phyloP scores from a whole-genome alignment of 2,329 filamentous ascomycete genomes.

The Dothideomycetidae sp. region DNA sequence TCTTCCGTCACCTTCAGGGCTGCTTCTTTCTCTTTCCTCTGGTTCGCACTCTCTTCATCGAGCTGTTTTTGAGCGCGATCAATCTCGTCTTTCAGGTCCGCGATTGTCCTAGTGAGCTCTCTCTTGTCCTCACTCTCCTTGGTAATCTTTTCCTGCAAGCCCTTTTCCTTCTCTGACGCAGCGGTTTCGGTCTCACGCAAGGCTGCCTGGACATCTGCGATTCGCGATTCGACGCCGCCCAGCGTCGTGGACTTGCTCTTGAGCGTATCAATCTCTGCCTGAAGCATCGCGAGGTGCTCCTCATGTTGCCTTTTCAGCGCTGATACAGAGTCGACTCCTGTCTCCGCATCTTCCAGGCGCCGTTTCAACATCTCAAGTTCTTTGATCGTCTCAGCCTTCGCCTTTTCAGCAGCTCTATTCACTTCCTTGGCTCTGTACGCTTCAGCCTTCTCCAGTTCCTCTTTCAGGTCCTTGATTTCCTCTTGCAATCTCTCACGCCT shows the following conservation, averaged over 20 bases:
- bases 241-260: conserved; percentile 16
- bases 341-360: neutral
- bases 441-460: conserved; percentile 7
- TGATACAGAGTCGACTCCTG: neutral
- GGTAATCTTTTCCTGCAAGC: conserved; percentile 18
- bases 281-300: conserved; percentile 4
- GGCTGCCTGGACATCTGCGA: conserved; percentile 21
- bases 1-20: conserved; percentile 13
- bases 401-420: conserved; percentile 3
- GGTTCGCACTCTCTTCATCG: conserved; percentile 10
- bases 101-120: conserved; percentile 19
- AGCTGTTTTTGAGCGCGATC: conserved; percentile 19
- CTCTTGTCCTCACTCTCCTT: conserved; percentile 20
- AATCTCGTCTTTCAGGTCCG: conserved; percentile 22
- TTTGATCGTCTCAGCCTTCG: neutral
- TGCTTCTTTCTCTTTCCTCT: conserved; percentile 12
- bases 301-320: conserved; percentile 4
- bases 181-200: conserved; percentile 16
- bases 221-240: conserved; percentile 20
- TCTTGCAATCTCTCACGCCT: conserved; percentile 9
- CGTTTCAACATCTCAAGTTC: too few species aligned
- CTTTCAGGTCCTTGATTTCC: conserved; percentile 10
- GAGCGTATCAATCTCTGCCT: conserved; percentile 16
- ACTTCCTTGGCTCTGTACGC: conserved; percentile 2
- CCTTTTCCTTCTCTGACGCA: conserved; percentile 19